A percentile compares a stretch with the other conserved stretches of the same genome.
phyloP scores from a whole-genome alignment of 495 filamentous ascomycete species.

The Baudoinia panamericana region DNA sequence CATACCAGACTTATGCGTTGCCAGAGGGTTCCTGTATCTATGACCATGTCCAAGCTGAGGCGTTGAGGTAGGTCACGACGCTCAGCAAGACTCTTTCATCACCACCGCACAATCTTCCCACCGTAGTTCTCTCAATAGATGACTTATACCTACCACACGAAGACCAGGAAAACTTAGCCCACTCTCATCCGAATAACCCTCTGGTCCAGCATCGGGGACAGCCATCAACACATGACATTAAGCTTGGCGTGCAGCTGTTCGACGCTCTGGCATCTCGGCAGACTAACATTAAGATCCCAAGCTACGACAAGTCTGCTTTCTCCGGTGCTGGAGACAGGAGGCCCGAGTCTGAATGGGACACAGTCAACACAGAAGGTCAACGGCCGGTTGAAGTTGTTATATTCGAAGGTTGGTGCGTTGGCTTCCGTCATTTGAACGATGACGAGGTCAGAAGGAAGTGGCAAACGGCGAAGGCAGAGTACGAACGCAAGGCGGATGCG shows the following conservation, averaged over 20 bases:
- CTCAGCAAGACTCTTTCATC: slow-evolving; percentile 52
- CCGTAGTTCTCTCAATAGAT: slow-evolving; percentile 73
- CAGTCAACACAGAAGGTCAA: slow-evolving; percentile 44
- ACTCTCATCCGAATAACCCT: slow-evolving; percentile 52
- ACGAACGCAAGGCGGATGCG: slow-evolving; percentile 30
- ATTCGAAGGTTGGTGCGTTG: slow-evolving; percentile 88
- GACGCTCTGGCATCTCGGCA: slow-evolving; percentile 39
- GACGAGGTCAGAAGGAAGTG: slow-evolving; percentile 43
- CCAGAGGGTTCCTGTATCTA: too few species aligned
- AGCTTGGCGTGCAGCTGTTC: slow-evolving; percentile 51
- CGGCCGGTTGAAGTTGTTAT: slow-evolving; percentile 52
- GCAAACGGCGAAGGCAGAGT: slow-evolving; percentile 38
- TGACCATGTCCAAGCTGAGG: slow-evolving; percentile 1
- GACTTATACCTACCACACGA: slow-evolving; percentile 74
- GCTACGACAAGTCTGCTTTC: slow-evolving; percentile 74
- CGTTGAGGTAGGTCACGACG: slow-evolving; percentile 40
- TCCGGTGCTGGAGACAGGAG: slow-evolving; percentile 67
- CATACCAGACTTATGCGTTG: too few species aligned
- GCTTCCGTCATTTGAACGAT: slow-evolving; percentile 55
- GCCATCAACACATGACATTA: slow-evolving; percentile 73
- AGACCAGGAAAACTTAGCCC: slow-evolving; percentile 56
- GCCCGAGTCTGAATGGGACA: slow-evolving; percentile 44
- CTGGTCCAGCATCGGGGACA: slow-evolving; percentile 75
- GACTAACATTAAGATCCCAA: slow-evolving; percentile 48
- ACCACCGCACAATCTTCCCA: slow-evolving; percentile 54